These are phyloP conservation scores for Sugiyamaella boreocaroliniensis DNA, from an alignment of 805 yeast genomes.

Conservation along the genomic window DNA sequence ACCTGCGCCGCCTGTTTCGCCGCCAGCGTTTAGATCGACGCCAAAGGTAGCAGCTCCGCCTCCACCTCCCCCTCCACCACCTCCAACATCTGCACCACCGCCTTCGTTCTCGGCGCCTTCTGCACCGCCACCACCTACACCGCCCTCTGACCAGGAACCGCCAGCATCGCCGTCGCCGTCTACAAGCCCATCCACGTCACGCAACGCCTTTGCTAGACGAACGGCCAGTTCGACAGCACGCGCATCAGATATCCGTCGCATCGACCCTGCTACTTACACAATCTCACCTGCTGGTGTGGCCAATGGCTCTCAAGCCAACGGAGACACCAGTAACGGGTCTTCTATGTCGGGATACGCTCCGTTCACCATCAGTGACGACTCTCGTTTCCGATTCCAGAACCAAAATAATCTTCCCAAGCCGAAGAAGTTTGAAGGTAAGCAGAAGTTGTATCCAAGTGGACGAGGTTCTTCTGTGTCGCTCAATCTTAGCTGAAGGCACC, in stretches of 20 bases:
- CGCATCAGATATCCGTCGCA: slow-evolving; percentile 43
- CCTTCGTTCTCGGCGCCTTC: slow-evolving; percentile 23
- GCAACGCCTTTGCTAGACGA: slow-evolving; percentile 19
- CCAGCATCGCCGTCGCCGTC: slow-evolving; percentile 25
- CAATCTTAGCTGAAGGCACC: slow-evolving; percentile 30
- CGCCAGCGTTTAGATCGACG: slow-evolving; percentile 6
- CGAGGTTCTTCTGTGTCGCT: slow-evolving; percentile 89
- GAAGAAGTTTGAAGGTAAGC: slow-evolving; percentile 62
- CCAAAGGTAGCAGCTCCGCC: slow-evolving; percentile 10
- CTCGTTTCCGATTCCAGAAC: slow-evolving; percentile 65
- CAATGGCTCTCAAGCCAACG: slow-evolving; percentile 29
- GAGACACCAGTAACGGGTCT: slow-evolving; percentile 4
- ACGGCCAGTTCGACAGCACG: slow-evolving; percentile 23
- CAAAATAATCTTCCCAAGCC: slow-evolving; percentile 75
- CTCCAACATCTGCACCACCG: slow-evolving; percentile 1
- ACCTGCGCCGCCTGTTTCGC: slow-evolving; percentile 8
- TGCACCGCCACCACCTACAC: slow-evolving; percentile 22
- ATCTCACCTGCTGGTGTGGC: slow-evolving; percentile 26
- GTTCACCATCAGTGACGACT: slow-evolving; percentile 55
- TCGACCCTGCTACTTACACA: slow-evolving; percentile 61
- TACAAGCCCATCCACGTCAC: slow-evolving; percentile 21
- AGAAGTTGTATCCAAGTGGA: slow-evolving; percentile 89
- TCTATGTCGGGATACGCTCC: slow-evolving; percentile 5
- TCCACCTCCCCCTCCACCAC: slow-evolving; percentile 24
- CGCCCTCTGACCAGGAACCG: slow-evolving; percentile 24